Conservation (phyloP, 306 rosid genomes). For the Canavalia ensiformis region DNA sequence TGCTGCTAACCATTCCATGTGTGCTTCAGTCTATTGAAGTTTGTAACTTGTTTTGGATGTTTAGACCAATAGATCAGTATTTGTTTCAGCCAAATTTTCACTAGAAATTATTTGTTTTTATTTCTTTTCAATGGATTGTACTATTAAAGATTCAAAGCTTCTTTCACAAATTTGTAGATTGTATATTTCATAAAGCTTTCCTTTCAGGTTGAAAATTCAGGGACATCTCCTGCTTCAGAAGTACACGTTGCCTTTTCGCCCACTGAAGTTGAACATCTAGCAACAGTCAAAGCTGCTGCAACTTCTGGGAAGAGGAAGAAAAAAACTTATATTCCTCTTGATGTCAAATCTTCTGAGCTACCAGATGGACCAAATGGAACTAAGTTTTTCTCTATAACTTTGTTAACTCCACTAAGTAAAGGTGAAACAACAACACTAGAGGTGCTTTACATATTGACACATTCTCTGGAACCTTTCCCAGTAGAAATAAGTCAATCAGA, state of each 20-base stretch:
- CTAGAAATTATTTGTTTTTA: not conserved
- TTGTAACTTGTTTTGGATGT: conserved; percentile 29
- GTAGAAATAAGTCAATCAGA: conserved; percentile 91
- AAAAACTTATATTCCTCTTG: conserved; percentile 81
- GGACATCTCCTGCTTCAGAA: conserved; percentile 78
- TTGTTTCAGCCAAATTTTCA: not conserved
- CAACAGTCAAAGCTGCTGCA: conserved; percentile 75
- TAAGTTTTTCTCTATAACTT: conserved; percentile 67
- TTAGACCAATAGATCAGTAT: conserved; percentile 18
- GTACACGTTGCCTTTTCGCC: conserved; percentile 89
- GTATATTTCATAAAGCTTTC: conserved; percentile 46
- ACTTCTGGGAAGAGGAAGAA: conserved; percentile 81
- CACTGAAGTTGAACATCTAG: conserved; percentile 71
- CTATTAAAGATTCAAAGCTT: conserved; percentile 34
- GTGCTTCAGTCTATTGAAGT: conserved; percentile 10
- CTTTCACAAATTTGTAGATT: conserved; percentile 12
- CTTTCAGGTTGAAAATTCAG: conserved; percentile 82
- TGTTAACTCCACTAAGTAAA: conserved; percentile 67
- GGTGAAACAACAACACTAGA: conserved; percentile 81
- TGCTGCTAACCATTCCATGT: not conserved
- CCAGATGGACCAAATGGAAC: conserved; percentile 90
- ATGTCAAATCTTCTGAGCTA: conserved; percentile 70
- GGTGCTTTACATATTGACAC: conserved; percentile 85
- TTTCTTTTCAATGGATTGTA: conserved; percentile 15
- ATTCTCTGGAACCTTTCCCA: conserved; percentile 90